Base-by-base conservation (phyloP, 2,329 filamentous ascomycete genomes). In the Mycocentrospora acerina region DNA sequence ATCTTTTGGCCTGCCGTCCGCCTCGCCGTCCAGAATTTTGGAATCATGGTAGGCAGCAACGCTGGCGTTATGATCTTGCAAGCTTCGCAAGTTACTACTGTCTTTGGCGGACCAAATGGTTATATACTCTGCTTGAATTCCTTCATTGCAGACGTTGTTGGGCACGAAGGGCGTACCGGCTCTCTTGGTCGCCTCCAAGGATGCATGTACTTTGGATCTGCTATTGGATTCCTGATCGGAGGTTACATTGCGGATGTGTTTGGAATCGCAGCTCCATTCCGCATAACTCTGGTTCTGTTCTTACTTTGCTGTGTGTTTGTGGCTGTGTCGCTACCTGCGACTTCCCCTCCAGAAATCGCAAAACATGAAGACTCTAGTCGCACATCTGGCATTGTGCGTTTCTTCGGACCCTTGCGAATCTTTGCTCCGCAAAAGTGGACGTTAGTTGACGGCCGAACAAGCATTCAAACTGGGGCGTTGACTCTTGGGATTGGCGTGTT, bases 121-220 rank as follows among this genome's bases (percentile, higher is more conserved):
- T 88, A 86, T 53, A 75, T 87, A 7, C 73, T 88, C 4, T 77
- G 83, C 1, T 70, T 86, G 15, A 88, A 88, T 50, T 82, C 83
- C 10, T 81, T 84, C 29, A 81, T 83, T 1, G 78, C 82, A 2
- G 83, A 87, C 57, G 69, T 85, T 2, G 79, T 85, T 0, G 71
- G 77, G 26, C 76, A 82, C 0, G 67, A 74, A 14, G 70, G 78
- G 37, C 71, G 84, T 3, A 88, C 85, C 0, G 79, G 74, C 0
- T 77, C 83, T 0, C 79, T 88, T 41, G 85, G 85, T 1, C 72
- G 77, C 48, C 67, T 88, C 0, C 81, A 85, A 47, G 85, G 85
- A 0, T 77, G 74, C 37, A 78, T 84, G 39, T 84, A 86, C 76
- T 71, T 88, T 2, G 85, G 84, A 0, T 78, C 79, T 3, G 80